These are phyloP conservation scores for Mycosarcoma maydis DNA, from an alignment of 1,284 basidiomycete species.

Conservation along the genomic window DNA sequence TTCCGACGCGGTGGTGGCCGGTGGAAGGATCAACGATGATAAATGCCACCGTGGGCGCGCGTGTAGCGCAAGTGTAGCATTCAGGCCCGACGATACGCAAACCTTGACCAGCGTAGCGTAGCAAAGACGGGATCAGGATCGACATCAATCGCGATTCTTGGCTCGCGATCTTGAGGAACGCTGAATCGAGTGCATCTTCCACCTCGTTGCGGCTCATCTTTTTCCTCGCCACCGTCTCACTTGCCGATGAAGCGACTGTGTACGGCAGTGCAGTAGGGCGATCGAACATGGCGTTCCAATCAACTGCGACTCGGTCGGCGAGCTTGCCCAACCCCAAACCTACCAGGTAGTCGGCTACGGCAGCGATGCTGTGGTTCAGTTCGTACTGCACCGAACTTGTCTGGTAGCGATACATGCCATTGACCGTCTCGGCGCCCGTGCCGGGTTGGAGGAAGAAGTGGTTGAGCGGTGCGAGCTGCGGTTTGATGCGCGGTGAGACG, in stretches of 20 bases:
- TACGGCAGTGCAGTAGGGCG: background rate
- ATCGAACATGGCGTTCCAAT: constrained; percentile 20
- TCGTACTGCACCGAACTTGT: constrained; percentile 73
- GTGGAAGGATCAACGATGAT: constrained; percentile 70
- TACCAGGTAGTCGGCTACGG: constrained; percentile 75
- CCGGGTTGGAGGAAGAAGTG: constrained; percentile 75
- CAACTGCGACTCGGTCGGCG: background rate
- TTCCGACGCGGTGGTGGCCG: constrained; percentile 67
- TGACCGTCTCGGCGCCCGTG: constrained; percentile 39
- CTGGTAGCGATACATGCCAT: constrained; percentile 76
- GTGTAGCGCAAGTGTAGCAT: constrained; percentile 22
- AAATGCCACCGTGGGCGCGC: constrained; percentile 79
- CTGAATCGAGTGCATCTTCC: constrained; percentile 52
- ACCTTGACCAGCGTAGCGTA: constrained; percentile 68
- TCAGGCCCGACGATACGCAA: constrained; percentile 75
- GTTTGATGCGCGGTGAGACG: constrained; percentile 70
- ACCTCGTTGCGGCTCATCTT: constrained; percentile 2
- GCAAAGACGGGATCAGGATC: constrained; percentile 70
- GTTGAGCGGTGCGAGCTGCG: constrained; percentile 71
- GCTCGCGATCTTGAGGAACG: constrained; percentile 65
- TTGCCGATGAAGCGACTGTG: no score
- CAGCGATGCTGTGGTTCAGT: constrained; percentile 73
- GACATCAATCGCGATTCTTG: constrained; percentile 70
- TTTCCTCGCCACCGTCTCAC: background rate
- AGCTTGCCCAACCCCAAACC: constrained; percentile 68